Evolutionary conservation across 140 eudicot species (phyloP), one percentile per base, ranked within the genome.

Genomic region (Erigeron philadelphicus): DNA sequence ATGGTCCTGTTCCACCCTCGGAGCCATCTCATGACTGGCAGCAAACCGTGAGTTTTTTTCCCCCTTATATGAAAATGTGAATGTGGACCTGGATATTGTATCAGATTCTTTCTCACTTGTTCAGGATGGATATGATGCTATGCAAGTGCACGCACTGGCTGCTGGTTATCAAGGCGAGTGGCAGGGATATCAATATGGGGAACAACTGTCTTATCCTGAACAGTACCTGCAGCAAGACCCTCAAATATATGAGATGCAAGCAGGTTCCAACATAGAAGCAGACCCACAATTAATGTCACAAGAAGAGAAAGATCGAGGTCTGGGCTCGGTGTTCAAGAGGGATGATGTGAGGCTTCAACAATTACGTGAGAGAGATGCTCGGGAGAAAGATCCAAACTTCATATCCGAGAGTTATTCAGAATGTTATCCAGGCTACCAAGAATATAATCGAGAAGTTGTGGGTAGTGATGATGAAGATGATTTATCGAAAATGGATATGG

Each of bases 401-500:
- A 84, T 92, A 79, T 92, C 98, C 0, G 98, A 92, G 52, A 92
- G 96, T 78, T 92, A 92, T 73, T 92, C 98, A 13, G 98, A 92
- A 65, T 92, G 98, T 82, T 92, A 92, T 67, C 98, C 98, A 15
- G 98, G 96, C 11, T 92, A 88, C 80, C 98, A 92, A 76, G 96
- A 88, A 68, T 92, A 88, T 72, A 92, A 92, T 35, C 98, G 96
- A 46, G 98, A 92, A 84, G 80, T 92, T 75, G 96, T 86, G 40
- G 96, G 87, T 77, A 88, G 98, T 70, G 98, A 92, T 46, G 96
- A 88, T 76, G 98, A 88, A 84, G 96, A 44, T 72, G 98, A 92
- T 79, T 72, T 92, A 77, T 86, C 98, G 23, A 92, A 92, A 76
- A 92, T 92, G 98, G 98, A 92, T 71, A 92, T 92, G 98, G 98